These are phyloP conservation scores for Acacia pycnantha DNA, from an alignment of 331 rosid species.

Conservation along the genomic window DNA sequence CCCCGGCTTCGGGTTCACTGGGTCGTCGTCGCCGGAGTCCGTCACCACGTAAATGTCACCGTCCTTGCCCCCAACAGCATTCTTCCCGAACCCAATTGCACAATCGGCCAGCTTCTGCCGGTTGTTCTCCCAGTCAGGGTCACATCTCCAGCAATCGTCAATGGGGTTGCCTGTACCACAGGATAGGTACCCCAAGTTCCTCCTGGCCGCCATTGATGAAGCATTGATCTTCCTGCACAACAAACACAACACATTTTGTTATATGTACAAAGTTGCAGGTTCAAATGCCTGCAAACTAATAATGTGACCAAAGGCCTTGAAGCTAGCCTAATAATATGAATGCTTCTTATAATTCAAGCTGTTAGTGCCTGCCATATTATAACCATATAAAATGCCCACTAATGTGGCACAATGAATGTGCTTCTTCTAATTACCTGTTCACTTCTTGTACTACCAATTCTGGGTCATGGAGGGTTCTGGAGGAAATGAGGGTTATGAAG, in stretches of 20 bases:
- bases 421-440: constrained; percentile 56
- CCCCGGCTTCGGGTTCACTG: constrained; percentile 74
- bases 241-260: background rate
- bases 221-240: constrained; percentile 69
- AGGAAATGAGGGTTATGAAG: constrained; percentile 45
- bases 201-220: constrained; percentile 44
- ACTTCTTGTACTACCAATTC: constrained; percentile 62
- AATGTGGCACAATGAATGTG: background rate
- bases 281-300: background rate
- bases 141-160: constrained; percentile 93
- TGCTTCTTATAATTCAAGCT: too few relatives aligned
- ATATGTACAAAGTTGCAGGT: background rate
- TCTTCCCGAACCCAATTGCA: constrained; percentile 82
- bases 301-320: too few relatives aligned
- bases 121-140: constrained; percentile 77
- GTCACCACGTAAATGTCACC: constrained; percentile 78
- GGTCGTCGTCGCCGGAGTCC: constrained; percentile 44
- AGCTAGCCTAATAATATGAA: too few relatives aligned
- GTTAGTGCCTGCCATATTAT: too few relatives aligned
- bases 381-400: too few relatives aligned
- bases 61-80: constrained; percentile 71
- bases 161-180: constrained; percentile 75
- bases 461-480: constrained; percentile 56
- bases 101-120: constrained; percentile 80
- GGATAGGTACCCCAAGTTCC: constrained; percentile 72